Percentiles rank a stretch among this genome's conserved stretches.
These are phyloP conservation scores for Auriscalpium vulgare DNA, from an alignment of 768 basidiomycete genomes.

Conservation along the genomic window DNA sequence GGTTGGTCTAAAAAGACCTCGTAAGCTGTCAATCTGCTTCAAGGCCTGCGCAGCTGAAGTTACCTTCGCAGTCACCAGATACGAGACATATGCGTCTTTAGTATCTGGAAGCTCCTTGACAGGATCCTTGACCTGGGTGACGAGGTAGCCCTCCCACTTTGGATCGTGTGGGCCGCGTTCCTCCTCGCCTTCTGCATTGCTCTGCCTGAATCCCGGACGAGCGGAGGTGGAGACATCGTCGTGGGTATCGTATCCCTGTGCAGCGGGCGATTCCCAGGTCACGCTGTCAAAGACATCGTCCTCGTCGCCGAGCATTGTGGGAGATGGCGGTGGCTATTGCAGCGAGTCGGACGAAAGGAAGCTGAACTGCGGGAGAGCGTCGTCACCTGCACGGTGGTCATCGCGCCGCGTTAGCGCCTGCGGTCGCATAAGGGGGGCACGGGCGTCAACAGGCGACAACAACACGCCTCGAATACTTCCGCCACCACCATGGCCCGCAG, in stretches of 20 bases:
- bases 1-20: slow-evolving; percentile 60
- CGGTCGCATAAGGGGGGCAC: neutral
- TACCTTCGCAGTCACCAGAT: slow-evolving; percentile 85
- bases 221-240: slow-evolving; percentile 29
- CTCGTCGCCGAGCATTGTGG: slow-evolving; percentile 70
- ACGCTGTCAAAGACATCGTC: slow-evolving; percentile 90
- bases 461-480: slow-evolving; percentile 5
- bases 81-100: slow-evolving; percentile 95
- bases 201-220: slow-evolving; percentile 78
- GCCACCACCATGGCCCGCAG: slow-evolving; percentile 11
- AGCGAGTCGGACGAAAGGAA: neutral
- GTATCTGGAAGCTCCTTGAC: slow-evolving; percentile 95
- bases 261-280: slow-evolving; percentile 77
- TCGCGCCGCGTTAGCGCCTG: neutral
- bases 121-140: slow-evolving; percentile 82
- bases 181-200: slow-evolving; percentile 61
- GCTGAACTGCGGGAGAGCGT: slow-evolving; percentile 1
- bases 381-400: neutral
- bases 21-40: slow-evolving; percentile 3
- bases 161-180: slow-evolving; percentile 66
- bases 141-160: slow-evolving; percentile 86
- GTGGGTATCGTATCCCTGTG: slow-evolving; percentile 41
- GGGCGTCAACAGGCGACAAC: slow-evolving; percentile 17
- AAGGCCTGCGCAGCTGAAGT: neutral
- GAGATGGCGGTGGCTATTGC: neutral